Evolutionary conservation across 75 land plant genomes (phyloP), one percentile per base, ranked within the genome.

Genomic region (Sequoiadendron giganteum): DNA sequence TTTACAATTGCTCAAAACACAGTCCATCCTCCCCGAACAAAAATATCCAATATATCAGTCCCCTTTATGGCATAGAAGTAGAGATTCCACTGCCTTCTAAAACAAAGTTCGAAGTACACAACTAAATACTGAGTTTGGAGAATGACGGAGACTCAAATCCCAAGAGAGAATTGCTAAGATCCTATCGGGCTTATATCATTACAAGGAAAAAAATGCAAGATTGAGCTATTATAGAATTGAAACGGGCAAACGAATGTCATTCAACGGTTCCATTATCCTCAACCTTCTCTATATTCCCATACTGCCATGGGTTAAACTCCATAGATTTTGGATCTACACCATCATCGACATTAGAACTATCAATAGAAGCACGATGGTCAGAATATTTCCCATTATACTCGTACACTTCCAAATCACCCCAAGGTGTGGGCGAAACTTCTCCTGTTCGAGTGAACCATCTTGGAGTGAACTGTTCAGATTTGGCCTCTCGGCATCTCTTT

Each of bases 381-480:
- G 88, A 85, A 91, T 97, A 98, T 83, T 98, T 97, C 18, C 99
- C 96, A 87, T 96, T 98, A 88, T 89, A 98, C 52, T 93, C 96
- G 75, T 98, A 98, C 21, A 98, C 70, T 90, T 98, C 99, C 92
- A 98, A 81, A 56, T 98, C 99, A 85, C 99, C 97, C 99, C 99
- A 98, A 18, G 99, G 99, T 2, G 99, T 98, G 0, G 99, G 54
- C 10, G 93, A 88, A 42, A 96, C 88, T 45, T 98, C 99, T 6
- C 90, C 97, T 21, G 95, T 95, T 38, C 89, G 13, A 25, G 91
- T 92, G 86, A 98, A 98, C 99, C 99, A 98, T 87, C 88, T 92
- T 56, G 99, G 99, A 8, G 87, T 89, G 72, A 95, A 98, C 72
- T 94, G 84, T 68, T 96, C 90, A 8, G 90, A 89, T 84, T 91